Conservation (phyloP, 805 yeast genomes). For the Kluyveromyces lactis region DNA sequence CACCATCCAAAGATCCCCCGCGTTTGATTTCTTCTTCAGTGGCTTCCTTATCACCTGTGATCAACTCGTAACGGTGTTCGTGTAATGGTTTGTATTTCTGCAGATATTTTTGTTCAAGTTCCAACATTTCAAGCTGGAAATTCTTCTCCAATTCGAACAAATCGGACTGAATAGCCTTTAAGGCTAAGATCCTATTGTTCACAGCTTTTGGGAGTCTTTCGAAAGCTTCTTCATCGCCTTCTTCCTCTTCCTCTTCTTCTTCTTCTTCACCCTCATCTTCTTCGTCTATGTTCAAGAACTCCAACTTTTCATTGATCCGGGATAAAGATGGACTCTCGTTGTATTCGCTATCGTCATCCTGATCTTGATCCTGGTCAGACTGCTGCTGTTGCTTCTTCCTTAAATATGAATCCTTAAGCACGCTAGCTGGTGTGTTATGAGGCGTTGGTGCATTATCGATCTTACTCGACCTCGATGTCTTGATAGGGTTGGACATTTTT, state of each 20-base stretch:
- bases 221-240: not conserved
- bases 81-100: conserved; percentile 68
- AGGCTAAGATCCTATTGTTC: conserved; percentile 68
- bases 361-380: not conserved
- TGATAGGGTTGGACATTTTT: conserved; percentile 80
- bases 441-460: conserved; percentile 95
- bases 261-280: not conserved
- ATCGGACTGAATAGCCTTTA: conserved; percentile 71
- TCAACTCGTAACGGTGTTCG: conserved; percentile 60
- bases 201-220: conserved; percentile 64
- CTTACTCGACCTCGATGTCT: conserved; percentile 57
- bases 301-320: conserved; percentile 2
- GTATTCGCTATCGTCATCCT: not conserved
- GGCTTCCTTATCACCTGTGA: conserved; percentile 71
- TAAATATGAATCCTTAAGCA: conserved; percentile 57
- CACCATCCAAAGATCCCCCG: conserved; percentile 64
- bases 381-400: conserved; percentile 28
- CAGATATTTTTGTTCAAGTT: conserved; percentile 74
- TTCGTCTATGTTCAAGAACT: conserved; percentile 1
- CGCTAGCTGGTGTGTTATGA: conserved; percentile 94
- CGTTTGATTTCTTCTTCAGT: conserved; percentile 65
- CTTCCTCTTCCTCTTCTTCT: not conserved
- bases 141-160: conserved; percentile 82
- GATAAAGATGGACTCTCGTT: conserved; percentile 2
- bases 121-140: conserved; percentile 82